Base-by-base conservation (phyloP, 176 grass and related monocot species). In the Paspalum vaginatum region DNA sequence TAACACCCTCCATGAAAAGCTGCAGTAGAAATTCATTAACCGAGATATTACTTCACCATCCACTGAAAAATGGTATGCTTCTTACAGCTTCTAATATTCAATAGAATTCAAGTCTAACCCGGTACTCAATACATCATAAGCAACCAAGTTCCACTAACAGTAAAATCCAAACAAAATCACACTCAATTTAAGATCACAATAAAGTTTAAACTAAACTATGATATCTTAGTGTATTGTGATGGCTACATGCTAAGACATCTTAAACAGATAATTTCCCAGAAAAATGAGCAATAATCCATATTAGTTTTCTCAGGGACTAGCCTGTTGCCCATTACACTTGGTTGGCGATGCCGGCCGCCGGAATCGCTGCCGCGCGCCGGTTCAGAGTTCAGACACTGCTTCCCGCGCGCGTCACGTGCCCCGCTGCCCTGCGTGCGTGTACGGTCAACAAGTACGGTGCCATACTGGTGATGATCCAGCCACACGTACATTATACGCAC, bases 1-100 rank as follows among this genome's bases (percentile, higher is more conserved):
- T 91, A 21, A 95, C 55, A 26, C 91, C 89, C 43, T 93, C 88
- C 82, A 93, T 91, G 77, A 96, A 90, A 64, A 99, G 83, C 97
- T 99, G 79, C 61, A 86, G 18, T 68, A 74, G 46, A 7, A 77
- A 88, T 76, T 61, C 61, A 85, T 24, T 77, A 32, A 65, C 18
- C 18, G 83, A 41, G 18, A 60, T 60, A 52, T 73, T 43, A 79
- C 22, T 2, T 41, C 45, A 73, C 8, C 7, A 26, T 75, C 58
- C 44, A 47, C 24, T 46, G 2, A 32, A 75, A 75, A 55, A 21
- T 40, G 18, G 11, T 40, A 11, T 18, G 38, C 39, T 80, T 3
- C 47, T 72, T 50, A 37, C 12, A 83, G 47, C 21, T 27, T 1
- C 6, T 65, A 50, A 41, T 32, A 14, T 72, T 72, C 55, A 50